Conservation (phyloP, 2,329 filamentous ascomycete genomes). For the Rutstroemia sp. region DNA sequence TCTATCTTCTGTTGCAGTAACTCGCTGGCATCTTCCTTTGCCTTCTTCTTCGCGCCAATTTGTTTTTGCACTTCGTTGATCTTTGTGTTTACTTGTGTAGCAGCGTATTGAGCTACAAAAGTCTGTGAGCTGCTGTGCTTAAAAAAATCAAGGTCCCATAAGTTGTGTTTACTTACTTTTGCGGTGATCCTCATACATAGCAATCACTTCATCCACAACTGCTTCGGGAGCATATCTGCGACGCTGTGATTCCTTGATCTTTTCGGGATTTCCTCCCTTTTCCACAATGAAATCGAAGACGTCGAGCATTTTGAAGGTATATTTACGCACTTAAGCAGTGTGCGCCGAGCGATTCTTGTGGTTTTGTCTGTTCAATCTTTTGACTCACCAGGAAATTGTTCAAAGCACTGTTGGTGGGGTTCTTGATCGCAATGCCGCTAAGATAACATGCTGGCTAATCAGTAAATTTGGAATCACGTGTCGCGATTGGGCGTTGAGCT, state of each 20-base stretch:
- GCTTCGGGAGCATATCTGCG: slow-evolving; percentile 74
- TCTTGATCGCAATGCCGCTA: slow-evolving; percentile 6
- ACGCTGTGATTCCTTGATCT: slow-evolving; percentile 86
- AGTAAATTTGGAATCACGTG: background rate
- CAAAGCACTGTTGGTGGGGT: slow-evolving; percentile 8
- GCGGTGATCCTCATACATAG: slow-evolving; percentile 77
- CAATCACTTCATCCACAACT: slow-evolving; percentile 84
- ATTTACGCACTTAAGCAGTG: background rate
- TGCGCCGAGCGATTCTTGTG: background rate
- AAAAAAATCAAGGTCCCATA: too few relatives aligned
- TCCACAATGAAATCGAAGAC: slow-evolving; percentile 74
- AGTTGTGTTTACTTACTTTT: slow-evolving; percentile 45
- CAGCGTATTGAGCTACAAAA: slow-evolving; percentile 59
- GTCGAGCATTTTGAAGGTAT: slow-evolving; percentile 55
- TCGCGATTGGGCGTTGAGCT: background rate
- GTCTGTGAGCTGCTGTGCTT: background rate
- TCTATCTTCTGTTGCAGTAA: slow-evolving; percentile 71
- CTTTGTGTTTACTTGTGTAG: slow-evolving; percentile 71
- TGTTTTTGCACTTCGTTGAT: slow-evolving; percentile 88
- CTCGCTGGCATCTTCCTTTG: slow-evolving; percentile 80
- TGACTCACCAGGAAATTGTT: slow-evolving; percentile 11
- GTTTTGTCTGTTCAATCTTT: slow-evolving; percentile 1
- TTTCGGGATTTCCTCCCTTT: slow-evolving; percentile 83
- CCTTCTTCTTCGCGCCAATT: slow-evolving; percentile 88
- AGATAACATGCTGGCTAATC: slow-evolving; percentile 11